phyloP scores from a whole-genome alignment of 306 rosid genomes.

The Sesbania bispinosa region DNA sequence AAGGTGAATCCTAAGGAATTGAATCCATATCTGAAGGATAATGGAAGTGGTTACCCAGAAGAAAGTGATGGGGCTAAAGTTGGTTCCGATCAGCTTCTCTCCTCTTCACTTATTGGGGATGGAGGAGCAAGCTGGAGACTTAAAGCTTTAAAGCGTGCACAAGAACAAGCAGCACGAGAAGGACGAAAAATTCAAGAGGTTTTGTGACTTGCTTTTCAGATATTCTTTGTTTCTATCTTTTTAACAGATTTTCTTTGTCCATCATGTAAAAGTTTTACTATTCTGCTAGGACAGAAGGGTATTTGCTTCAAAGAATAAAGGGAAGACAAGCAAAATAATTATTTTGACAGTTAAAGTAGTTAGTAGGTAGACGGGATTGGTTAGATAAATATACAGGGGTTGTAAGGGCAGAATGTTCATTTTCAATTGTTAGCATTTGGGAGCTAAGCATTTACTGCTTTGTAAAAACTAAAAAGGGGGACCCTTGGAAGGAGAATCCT shows the following conservation, averaged over 20 bases:
- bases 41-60: conserved; percentile 85
- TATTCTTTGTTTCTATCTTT: background rate
- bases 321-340: too few relatives aligned
- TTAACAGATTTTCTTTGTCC: background rate
- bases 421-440: too few relatives aligned
- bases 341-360: too few relatives aligned
- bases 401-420: too few relatives aligned
- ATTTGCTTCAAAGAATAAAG: too few relatives aligned
- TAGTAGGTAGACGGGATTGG: too few relatives aligned
- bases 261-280: background rate
- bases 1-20: conserved; percentile 72
- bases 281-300: background rate
- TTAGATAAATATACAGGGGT: too few relatives aligned
- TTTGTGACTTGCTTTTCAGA: conserved; percentile 23
- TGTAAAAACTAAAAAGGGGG: too few relatives aligned
- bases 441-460: too few relatives aligned
- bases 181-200: conserved; percentile 65
- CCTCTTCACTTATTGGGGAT: conserved; percentile 84
- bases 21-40: conserved; percentile 79
- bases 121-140: conserved; percentile 99
- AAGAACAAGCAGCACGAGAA: conserved; percentile 87
- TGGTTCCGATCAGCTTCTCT: conserved; percentile 41
- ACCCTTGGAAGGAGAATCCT: too few relatives aligned
- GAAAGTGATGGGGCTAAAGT: conserved; percentile 43
- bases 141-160: conserved; percentile 92